Conservation (phyloP, 495 filamentous ascomycete species). For the Pyronema domesticum region DNA sequence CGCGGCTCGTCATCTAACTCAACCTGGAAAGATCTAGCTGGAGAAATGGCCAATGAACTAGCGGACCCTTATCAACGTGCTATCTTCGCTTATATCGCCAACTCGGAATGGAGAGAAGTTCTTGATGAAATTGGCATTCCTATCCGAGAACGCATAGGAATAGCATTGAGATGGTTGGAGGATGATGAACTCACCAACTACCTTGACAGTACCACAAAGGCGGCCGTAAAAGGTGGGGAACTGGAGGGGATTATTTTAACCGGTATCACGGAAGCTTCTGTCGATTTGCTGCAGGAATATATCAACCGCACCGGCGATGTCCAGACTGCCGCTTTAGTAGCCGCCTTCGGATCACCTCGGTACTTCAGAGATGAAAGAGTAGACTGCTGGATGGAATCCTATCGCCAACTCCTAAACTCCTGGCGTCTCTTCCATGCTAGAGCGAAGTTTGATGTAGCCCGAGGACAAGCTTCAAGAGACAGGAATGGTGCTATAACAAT, state of each 20-base stretch:
- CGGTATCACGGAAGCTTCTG: constrained; percentile 57
- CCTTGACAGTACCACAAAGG: constrained; percentile 42
- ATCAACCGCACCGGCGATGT: constrained; percentile 72
- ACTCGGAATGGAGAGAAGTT: constrained; percentile 71
- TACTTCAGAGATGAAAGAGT: constrained; percentile 67
- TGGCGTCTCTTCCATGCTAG: constrained; percentile 50
- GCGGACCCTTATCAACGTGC: constrained; percentile 77
- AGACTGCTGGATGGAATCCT: constrained; percentile 58
- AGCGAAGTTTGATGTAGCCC: constrained; percentile 41
- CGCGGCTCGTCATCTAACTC: constrained; percentile 1
- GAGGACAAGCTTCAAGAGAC: constrained; percentile 36
- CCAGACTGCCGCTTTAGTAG: constrained; percentile 73
- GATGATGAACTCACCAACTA: constrained; percentile 62
- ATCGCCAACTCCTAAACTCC: constrained; percentile 61
- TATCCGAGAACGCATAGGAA: constrained; percentile 64
- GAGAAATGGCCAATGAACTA: constrained; percentile 45
- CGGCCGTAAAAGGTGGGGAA: constrained; percentile 55
- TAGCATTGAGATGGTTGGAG: constrained; percentile 67
- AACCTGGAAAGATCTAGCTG: constrained; percentile 23
- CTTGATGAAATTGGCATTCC: constrained; percentile 67
- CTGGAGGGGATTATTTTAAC: constrained; percentile 80
- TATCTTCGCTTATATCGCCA: constrained; percentile 78
- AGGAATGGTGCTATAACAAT: constrained; percentile 47
- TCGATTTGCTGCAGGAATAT: constrained; percentile 75
- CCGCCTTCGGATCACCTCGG: constrained; percentile 61